Evolutionary conservation across 345 rosid genomes (phyloP), one percentile per base, ranked within the genome.

Genomic region (Populus euphratica): DNA sequence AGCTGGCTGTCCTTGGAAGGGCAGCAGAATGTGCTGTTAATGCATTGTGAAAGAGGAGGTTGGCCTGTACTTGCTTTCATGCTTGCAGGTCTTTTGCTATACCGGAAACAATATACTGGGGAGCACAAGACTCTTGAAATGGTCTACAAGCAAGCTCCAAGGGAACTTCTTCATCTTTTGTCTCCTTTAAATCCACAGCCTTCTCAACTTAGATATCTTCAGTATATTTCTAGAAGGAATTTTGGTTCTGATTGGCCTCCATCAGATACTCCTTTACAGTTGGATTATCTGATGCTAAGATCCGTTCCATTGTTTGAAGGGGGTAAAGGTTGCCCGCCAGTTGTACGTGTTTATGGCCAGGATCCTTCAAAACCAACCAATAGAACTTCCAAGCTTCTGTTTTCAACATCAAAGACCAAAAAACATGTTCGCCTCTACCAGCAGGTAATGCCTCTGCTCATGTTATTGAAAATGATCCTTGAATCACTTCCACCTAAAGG

Each of bases 71-170:
- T 96, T 50, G 98, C 98, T 0, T 96, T 96, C 77, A 93, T 96
- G 98, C 90, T 96, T 62, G 94, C 99, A 4, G 97, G 99, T 70
- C 97, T 96, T 69, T 81, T 96, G 54, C 76, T 96, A 59, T 93
- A 96, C 73, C 85, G 91, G 68, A 92, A 89, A 72, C 98, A 96
- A 86, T 96, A 89, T 81, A 90, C 44, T 56, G 99, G 98, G 6
- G 99, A 96, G 89, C 96, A 83, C 86, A 93, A 93, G 93, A 96
- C 99, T 66, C 93, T 96, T 65, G 99, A 96, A 77, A 93, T 92
- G 99, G 93, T 96, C 76, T 93, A 93, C 87, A 93, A 89, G 90
- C 99, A 96, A 81, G 99, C 99, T 81, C 99, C 99, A 25, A 90
- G 84, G 81, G 97, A 96, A 78, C 90, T 93, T 82, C 95, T 93